Evolutionary conservation across 805 yeast genomes (phyloP), one percentile per base, ranked within the genome.

Genomic region (Brettanomyces anomalus): DNA sequence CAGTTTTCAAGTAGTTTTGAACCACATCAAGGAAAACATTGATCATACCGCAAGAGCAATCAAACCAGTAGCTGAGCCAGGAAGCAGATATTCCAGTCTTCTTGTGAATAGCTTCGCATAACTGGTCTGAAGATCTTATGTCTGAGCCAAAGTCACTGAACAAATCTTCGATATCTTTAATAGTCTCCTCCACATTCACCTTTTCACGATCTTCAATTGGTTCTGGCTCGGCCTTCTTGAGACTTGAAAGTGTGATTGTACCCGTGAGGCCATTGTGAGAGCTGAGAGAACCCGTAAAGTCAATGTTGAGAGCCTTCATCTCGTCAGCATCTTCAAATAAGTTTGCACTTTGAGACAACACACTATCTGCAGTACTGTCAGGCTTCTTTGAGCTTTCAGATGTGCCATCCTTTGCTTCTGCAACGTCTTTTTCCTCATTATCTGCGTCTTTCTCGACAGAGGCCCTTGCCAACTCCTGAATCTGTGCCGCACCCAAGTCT

Each of bases 41-140:
- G 31, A 59, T 51, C 48, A 57, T 57, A 38, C 65, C 64, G 47
- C 61, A 59, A 6, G 62, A 58, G 40, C 63, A 58, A 41, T 58
- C 62, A 50, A 56, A 60, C 65, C 65, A 60, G 39, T 57, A 57
- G 34, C 52, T 54, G 20, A 57, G 47, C 65, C 65, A 60, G 37
- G 57, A 52, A 49, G 55, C 40, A 4, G 60, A 56, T 19, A 60
- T 43, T 1, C 61, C 61, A 11, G 59, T 54, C 37, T 51, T 52
- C 39, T 57, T 61, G 42, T 54, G 50, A 41, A 59, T 45, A 13
- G 50, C 54, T 37, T 56, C 54, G 45, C 56, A 58, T 36, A 60
- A 48, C 7, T 56, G 62, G 38, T 48, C 51, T 0, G 61, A 50
- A 6, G 62, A 52, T 6, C 50, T 49, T 34, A 50, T 43, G 4